phyloP scores from a whole-genome alignment of 148 eudicot species.

The Rhododendron henanense region DNA sequence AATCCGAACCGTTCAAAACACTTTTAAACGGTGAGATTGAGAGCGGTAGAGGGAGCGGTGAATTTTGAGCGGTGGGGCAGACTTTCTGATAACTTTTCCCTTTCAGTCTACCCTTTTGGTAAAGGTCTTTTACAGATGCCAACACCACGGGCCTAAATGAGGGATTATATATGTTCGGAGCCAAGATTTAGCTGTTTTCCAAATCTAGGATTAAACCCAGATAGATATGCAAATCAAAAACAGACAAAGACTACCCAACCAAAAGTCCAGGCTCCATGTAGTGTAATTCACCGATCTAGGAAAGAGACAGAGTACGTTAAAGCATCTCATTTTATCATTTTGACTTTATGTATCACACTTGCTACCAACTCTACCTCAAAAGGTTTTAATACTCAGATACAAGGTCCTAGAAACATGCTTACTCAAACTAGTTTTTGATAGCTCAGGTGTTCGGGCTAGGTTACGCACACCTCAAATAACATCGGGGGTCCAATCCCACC shows the following conservation, averaged over 20 bases:
- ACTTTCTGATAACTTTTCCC: too few species aligned
- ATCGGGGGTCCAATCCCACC: too few species aligned
- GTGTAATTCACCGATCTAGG: not conserved
- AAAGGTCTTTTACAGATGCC: too few species aligned
- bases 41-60: too few species aligned
- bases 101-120: too few species aligned
- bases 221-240: not conserved
- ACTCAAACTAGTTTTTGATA: not conserved
- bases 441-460: too few species aligned
- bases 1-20: too few species aligned
- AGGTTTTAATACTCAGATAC: not conserved
- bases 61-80: too few species aligned
- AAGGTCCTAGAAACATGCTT: conserved; percentile 3
- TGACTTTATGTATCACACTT: not conserved
- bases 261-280: not conserved
- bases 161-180: not conserved
- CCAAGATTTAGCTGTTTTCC: not conserved
- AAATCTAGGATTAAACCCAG: not conserved
- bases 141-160: not conserved
- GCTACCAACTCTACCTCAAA: not conserved
- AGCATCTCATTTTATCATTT: conserved; percentile 3
- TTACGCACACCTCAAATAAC: too few species aligned
- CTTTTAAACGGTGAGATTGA: too few species aligned
- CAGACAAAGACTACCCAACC: not conserved
- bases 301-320: not conserved